phyloP scores from a whole-genome alignment of 176 grass and related monocot genomes.

The Hyparrhenia diplandra region DNA sequence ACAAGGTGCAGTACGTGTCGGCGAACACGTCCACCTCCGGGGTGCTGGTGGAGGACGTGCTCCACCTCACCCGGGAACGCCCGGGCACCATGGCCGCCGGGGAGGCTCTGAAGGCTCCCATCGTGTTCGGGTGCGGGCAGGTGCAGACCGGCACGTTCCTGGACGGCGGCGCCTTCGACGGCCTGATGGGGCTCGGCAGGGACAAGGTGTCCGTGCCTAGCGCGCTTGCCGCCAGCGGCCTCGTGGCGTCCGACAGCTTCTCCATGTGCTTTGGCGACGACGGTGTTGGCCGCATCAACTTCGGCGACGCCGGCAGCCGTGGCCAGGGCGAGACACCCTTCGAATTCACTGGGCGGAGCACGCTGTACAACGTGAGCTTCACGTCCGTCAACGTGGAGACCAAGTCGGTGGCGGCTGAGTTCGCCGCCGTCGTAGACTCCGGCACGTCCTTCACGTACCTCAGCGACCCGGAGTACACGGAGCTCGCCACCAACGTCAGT shows the following conservation, averaged over 20 bases:
- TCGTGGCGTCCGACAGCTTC: constrained; percentile 28
- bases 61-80: too few species aligned
- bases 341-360: constrained; percentile 14
- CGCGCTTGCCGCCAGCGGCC: too few species aligned
- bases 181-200: too few species aligned
- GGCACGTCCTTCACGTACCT: constrained; percentile 66
- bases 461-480: constrained; percentile 42
- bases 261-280: constrained; percentile 75
- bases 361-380: constrained; percentile 64
- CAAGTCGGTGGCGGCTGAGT: constrained; percentile 10
- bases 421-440: constrained; percentile 61
- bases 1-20: not conserved
- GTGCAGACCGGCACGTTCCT: constrained; percentile 44
- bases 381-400: constrained; percentile 21
- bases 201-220: too few species aligned
- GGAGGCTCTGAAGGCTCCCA: too few species aligned
- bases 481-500: constrained; percentile 36
- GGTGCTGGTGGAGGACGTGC: constrained; percentile 57
- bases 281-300: constrained; percentile 64
- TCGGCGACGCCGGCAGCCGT: constrained; percentile 55
- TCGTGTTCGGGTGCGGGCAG: constrained; percentile 44
- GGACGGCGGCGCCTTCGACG: too few species aligned
- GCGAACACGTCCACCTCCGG: constrained; percentile 69
- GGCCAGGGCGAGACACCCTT: constrained; percentile 56
- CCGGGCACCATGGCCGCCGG: too few species aligned